Evolutionary conservation across 2,329 filamentous ascomycete species (phyloP), one percentile per base, ranked within the genome.

Genomic region (Purpureocillium lavendulum): DNA sequence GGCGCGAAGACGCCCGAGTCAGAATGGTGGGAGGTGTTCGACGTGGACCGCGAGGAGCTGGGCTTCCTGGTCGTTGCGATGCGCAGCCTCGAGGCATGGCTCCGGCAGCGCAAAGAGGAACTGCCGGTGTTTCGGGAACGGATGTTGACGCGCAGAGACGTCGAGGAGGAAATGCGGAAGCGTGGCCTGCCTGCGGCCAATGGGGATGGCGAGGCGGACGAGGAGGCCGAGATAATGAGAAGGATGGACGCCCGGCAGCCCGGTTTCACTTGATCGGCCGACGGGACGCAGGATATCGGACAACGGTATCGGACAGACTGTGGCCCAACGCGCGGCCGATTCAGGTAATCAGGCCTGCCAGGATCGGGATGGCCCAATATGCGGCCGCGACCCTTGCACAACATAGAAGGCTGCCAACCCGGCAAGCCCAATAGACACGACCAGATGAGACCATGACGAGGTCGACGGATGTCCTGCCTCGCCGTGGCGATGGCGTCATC

Each of bases 21-120:
- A 35, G 82, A 87, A 46, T 98, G 92, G 92, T 98, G 92, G 92
- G 89, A 96, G 61, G 87, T 97, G 0, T 97, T 97, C 59, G 92
- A 98, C 60, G 86, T 92, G 7, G 89, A 96, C 53, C 73, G 92
- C 37, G 92, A 98, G 66, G 88, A 95, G 58, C 70, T 98, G 29
- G 92, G 92, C 0, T 97, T 97, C 51, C 62, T 97, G 42, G 88
- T 94, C 4, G 86, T 96, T 10, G 88, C 75, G 0, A 77, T 96
- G 74, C 70, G 79, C 45, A 96, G 89, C 52, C 66, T 94, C 40
- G 80, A 84, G 45, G 80, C 77, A 1, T 87, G 84, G 62, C 77
- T 80, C 39, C 64, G 62, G 43, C 69, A 69, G 32, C 80, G 85
- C 53, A 71, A 62, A 51, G 69, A 70, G 37, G 72, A 70, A 37